A percentile compares a stretch with the other conserved stretches of the same genome.
Conservation (phyloP, 139 green algal species). For the Haematococcus sp. region DNA sequence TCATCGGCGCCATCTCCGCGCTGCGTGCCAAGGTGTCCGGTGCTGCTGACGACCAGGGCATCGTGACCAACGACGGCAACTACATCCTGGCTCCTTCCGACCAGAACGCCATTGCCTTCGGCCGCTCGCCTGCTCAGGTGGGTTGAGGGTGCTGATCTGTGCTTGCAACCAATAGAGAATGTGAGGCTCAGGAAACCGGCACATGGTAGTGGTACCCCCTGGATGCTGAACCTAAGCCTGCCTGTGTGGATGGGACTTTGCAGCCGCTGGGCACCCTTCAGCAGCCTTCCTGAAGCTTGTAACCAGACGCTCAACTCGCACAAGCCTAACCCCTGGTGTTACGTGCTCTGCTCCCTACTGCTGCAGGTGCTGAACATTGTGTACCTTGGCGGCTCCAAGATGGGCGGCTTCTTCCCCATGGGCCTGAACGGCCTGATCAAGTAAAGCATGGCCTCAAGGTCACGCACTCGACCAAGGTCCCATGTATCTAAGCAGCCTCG, state of each 20-base stretch:
- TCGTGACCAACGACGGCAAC: background rate
- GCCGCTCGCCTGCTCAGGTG: slow-evolving; percentile 12
- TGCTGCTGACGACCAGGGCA: background rate
- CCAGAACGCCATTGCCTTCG: slow-evolving; percentile 21
- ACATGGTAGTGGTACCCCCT: no score
- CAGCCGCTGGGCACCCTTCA: no score
- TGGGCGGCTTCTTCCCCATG: slow-evolving; percentile 44
- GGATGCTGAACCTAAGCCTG: no score
- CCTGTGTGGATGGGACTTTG: no score
- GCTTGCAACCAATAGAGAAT: no score
- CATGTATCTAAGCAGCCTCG: no score
- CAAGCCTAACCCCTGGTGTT: background rate
- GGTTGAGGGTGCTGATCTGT: no score
- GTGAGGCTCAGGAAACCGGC: no score
- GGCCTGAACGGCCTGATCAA: slow-evolving; percentile 36
- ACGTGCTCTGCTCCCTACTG: no score
- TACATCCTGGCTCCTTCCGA: slow-evolving; percentile 15
- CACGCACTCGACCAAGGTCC: no score
- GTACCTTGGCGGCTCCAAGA: slow-evolving; percentile 23
- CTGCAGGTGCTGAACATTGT: slow-evolving; percentile 40
- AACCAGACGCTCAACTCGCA: background rate
- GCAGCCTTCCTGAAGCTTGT: background rate
- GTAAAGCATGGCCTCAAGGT: no score
- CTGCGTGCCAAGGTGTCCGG: background rate
- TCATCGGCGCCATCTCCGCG: background rate